Evolutionary conservation across 2,329 filamentous ascomycete genomes (phyloP).

Genomic region (Trichophyton benhamiae): DNA sequence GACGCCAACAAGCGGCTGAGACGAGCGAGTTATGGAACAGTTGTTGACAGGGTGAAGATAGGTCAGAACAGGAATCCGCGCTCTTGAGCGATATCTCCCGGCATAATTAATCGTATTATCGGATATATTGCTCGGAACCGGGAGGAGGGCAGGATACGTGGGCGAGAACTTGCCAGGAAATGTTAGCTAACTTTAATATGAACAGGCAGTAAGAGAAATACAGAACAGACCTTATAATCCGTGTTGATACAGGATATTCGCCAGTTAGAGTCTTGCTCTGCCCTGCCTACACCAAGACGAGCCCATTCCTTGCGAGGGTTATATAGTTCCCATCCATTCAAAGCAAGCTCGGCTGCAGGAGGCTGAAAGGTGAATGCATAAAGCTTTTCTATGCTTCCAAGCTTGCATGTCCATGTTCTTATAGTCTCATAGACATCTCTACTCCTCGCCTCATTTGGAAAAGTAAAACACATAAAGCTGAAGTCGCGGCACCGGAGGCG

Average conservation of each 20-base stretch:
- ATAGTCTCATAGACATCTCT: slow-evolving; percentile 82
- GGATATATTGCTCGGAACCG: slow-evolving; percentile 81
- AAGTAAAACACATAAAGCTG: slow-evolving; percentile 83
- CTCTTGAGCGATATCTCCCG: slow-evolving; percentile 73
- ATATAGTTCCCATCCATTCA: slow-evolving; percentile 76
- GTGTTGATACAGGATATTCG: slow-evolving; percentile 79
- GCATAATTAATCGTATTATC: slow-evolving; percentile 95
- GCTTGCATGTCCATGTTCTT: slow-evolving; percentile 63
- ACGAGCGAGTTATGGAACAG: slow-evolving; percentile 89
- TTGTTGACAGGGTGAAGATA: slow-evolving; percentile 97
- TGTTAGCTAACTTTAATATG: slow-evolving; percentile 16
- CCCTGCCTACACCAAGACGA: slow-evolving; percentile 74
- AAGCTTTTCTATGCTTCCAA: slow-evolving; percentile 74
- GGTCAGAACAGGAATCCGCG: slow-evolving; percentile 75
- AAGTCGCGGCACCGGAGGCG: slow-evolving; percentile 87
- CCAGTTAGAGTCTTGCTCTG: slow-evolving; percentile 71
- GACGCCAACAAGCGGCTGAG: slow-evolving; percentile 79
- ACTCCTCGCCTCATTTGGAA: slow-evolving; percentile 59
- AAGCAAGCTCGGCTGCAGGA: slow-evolving; percentile 56
- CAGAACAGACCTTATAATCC: slow-evolving; percentile 53
- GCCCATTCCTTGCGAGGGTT: slow-evolving; percentile 75
- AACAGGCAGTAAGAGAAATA: not conserved
- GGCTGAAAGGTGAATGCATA: slow-evolving; percentile 82
- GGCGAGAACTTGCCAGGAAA: slow-evolving; percentile 54
- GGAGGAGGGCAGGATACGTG: slow-evolving; percentile 76